These are phyloP conservation scores for Ustilago sp. DNA, from an alignment of 1,284 basidiomycete species.

Conservation along the genomic window DNA sequence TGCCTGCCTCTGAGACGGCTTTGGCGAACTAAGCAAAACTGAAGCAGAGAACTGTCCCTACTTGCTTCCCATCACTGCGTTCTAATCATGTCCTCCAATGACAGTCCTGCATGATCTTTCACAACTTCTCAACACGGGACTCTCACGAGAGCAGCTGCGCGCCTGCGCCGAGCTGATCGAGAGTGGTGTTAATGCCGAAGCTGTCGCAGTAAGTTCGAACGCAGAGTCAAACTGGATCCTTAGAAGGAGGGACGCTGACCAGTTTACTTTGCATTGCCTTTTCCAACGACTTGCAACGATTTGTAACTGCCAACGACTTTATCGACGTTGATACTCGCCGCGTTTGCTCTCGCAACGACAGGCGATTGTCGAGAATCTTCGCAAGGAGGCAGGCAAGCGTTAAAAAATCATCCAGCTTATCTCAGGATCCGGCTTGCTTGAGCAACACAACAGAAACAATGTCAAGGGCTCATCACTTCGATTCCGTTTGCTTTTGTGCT, in stretches of 20 bases:
- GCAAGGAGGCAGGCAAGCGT: slow-evolving; percentile 42
- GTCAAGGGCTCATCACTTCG: background rate
- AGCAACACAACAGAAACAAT: background rate
- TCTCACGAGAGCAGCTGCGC: slow-evolving; percentile 83
- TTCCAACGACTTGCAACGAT: background rate
- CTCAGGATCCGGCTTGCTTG: background rate
- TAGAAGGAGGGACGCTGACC: no score
- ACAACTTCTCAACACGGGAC: slow-evolving; percentile 81
- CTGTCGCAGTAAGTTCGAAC: slow-evolving; percentile 77
- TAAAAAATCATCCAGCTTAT: background rate
- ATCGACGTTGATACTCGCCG: background rate
- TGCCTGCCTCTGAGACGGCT: slow-evolving; percentile 15
- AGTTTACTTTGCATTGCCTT: background rate
- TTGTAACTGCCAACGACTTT: background rate
- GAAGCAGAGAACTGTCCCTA: slow-evolving; percentile 71
- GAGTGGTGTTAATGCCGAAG: slow-evolving; percentile 84
- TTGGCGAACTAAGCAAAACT: background rate
- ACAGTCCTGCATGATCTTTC: slow-evolving; percentile 84
- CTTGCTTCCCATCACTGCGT: slow-evolving; percentile 14
- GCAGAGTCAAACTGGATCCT: background rate
- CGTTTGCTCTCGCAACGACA: background rate
- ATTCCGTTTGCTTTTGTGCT: background rate
- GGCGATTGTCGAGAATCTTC: slow-evolving; percentile 47
- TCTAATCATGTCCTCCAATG: slow-evolving; percentile 73
- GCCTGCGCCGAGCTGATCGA: slow-evolving; percentile 86